A percentile compares a stretch with the other conserved stretches of the same genome.
Evolutionary conservation across 2,329 filamentous ascomycete species (phyloP).

Genomic region (Spiromastix sp.): DNA sequence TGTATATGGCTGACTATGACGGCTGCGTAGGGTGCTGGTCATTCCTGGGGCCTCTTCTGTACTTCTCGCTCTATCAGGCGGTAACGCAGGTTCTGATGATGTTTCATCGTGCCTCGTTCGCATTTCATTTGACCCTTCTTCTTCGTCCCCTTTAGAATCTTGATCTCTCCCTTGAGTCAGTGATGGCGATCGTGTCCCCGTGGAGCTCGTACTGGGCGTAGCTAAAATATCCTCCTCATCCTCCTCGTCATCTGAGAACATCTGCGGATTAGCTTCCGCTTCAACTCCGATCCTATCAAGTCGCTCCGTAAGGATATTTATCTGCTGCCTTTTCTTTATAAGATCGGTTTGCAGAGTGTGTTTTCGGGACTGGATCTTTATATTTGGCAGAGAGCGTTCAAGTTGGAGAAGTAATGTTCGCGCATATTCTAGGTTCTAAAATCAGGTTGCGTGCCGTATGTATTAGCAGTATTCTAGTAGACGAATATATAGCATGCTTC

Average conservation of each 20-base stretch:
- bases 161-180: constrained; percentile 2
- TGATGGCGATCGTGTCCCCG: constrained; percentile 4
- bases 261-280: constrained; percentile 12
- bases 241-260: constrained; percentile 12
- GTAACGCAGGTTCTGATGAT: neutral
- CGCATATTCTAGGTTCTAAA: constrained; percentile 36
- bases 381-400: constrained; percentile 28
- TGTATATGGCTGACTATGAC: constrained; percentile 20
- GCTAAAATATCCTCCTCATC: constrained; percentile 19
- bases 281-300: constrained; percentile 23
- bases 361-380: constrained; percentile 29
- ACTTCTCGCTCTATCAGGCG: too few species aligned
- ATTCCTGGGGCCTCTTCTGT: too few species aligned
- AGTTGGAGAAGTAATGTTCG: constrained; percentile 31
- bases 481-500: too few species aligned
- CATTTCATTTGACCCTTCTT: constrained; percentile 8
- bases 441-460: too few species aligned
- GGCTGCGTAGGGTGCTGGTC: constrained; percentile 17
- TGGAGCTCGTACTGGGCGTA: constrained; percentile 16
- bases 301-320: constrained; percentile 23
- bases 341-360: constrained; percentile 32
- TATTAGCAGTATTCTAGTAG: constrained; percentile 5
- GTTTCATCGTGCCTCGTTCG: constrained; percentile 4
- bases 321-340: constrained; percentile 24
- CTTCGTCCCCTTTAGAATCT: constrained; percentile 1